These are phyloP conservation scores for Cylindrotheca closterium DNA, from an alignment of 108 stramenopile genomes.

Conservation along the genomic window DNA sequence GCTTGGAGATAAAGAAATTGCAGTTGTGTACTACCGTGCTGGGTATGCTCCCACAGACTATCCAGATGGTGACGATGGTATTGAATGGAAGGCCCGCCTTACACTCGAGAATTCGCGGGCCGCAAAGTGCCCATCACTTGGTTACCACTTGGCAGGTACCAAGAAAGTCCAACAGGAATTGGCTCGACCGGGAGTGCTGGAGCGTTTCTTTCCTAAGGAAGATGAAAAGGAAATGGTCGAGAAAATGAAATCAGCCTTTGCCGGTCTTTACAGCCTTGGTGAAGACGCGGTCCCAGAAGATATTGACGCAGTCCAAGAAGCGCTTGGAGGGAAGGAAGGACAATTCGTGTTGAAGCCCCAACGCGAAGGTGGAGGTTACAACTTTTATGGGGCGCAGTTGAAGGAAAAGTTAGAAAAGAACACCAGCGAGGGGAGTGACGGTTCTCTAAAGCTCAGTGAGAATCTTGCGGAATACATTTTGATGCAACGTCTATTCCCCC, in stretches of 20 bases:
- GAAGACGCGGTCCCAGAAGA: conserved; percentile 65
- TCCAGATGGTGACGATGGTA: conserved; percentile 66
- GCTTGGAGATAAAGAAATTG: conserved; percentile 41
- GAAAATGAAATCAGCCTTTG: conserved; percentile 66
- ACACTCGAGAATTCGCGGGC: conserved; percentile 80
- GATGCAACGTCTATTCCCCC: conserved; percentile 86
- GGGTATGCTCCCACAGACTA: conserved; percentile 97
- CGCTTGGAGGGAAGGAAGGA: conserved; percentile 59
- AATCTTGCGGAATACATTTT: conserved; percentile 81
- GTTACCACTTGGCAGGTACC: conserved; percentile 95
- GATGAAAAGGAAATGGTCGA: conserved; percentile 38
- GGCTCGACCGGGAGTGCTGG: conserved; percentile 80
- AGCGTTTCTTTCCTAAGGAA: conserved; percentile 69
- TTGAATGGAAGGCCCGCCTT: conserved; percentile 90
- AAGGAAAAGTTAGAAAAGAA: conserved; percentile 51
- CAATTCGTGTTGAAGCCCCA: conserved; percentile 97
- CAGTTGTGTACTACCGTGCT: conserved; percentile 93
- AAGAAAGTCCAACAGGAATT: conserved; percentile 98
- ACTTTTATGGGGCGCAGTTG: conserved; percentile 89
- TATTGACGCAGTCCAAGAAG: conserved; percentile 65
- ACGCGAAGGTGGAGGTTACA: conserved; percentile 99
- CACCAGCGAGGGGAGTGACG: conserved; percentile 20
- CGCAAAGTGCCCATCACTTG: conserved; percentile 91
- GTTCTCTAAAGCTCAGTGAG: conserved; percentile 19
- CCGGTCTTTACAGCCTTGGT: conserved; percentile 79